Evolutionary conservation across 2,329 filamentous ascomycete genomes (phyloP).

Genomic region (Raffaelea ambrosiae): DNA sequence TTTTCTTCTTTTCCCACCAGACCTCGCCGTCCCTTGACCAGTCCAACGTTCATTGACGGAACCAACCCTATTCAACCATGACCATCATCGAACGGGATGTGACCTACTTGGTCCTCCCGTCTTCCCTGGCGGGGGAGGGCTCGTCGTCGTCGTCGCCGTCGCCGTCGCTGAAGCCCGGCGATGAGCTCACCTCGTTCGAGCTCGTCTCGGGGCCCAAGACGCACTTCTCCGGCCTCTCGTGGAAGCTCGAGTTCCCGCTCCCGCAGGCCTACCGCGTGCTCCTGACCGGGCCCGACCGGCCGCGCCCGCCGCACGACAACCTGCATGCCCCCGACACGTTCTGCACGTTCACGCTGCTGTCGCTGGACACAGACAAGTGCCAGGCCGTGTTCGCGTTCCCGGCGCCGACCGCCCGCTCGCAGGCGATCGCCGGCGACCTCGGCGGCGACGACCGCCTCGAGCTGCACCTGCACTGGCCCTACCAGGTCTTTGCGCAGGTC

Average conservation of each 20-base stretch:
- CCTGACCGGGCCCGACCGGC: not conserved
- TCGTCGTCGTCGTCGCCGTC: too few relatives aligned
- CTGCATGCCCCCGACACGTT: not conserved
- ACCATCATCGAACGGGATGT: not conserved
- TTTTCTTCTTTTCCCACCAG: too few relatives aligned
- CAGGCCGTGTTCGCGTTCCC: slow-evolving; percentile 1
- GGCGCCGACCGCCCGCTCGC: not conserved
- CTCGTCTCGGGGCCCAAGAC: not conserved
- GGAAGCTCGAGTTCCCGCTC: slow-evolving; percentile 1
- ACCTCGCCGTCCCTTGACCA: too few relatives aligned
- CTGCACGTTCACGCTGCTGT: not conserved
- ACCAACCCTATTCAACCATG: not conserved
- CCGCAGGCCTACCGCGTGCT: not conserved
- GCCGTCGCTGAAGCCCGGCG: not conserved
- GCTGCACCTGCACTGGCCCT: not conserved
- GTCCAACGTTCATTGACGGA: too few relatives aligned
- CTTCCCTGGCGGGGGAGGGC: too few relatives aligned
- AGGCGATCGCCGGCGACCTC: not conserved
- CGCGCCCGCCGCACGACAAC: slow-evolving; percentile 1
- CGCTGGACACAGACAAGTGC: not conserved
- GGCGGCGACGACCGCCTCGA: not conserved
- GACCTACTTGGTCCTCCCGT: not conserved
- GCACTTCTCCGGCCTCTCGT: not conserved
- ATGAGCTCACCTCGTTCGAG: not conserved
- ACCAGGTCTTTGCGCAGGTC: not conserved